Evolutionary conservation across 192 early-diverging fungal genomes (phyloP), one percentile per base, ranked within the genome.

Genomic region (Geranomyces michiganensis): DNA sequence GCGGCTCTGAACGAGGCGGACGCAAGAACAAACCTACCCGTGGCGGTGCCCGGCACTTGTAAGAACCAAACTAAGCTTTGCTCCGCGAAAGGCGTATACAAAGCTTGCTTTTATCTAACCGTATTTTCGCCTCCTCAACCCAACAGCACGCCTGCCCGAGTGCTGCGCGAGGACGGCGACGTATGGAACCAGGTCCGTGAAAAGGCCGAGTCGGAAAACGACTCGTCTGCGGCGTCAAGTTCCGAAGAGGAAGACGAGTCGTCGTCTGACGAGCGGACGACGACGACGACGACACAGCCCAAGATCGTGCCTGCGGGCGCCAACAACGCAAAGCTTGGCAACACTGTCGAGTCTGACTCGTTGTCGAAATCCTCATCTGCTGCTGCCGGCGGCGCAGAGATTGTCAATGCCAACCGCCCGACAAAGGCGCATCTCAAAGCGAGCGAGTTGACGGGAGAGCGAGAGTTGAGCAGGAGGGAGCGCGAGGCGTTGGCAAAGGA

Each of bases 401-500:
- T 29, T 19, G 27, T 27, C 7, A 84, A 84, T 65, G 68, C 76
- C 46, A 84, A 84, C 72, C 59, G 73, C 1, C 31, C 45, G 2
- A 27, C 70, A 15, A 65, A 75, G 17, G 64, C 41, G 59, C 63
- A 79, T 49, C 19, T 74, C 44, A 84, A 81, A 62, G 79, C 76
- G 5, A 72, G 70, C 47, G 76, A 79, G 30, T 53, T 79, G 53
- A 27, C 36, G 51, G 74, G 68, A 27, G 73, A 68, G 19, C 62
- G 68, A 29, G 73, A 79, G 55, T 49, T 76, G 45, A 76, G 65
- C 56, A 46, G 78, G 41, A 67, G 78, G 56, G 78, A 80, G 48
- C 43, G 71, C 56, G 83, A 85, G 66, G 83, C 72, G 41, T 33
- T 83, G 24, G 81, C 79, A 59, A 79, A 82, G 71, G 79, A 81